Base-by-base conservation (phyloP, 1,284 basidiomycete genomes). In the Mycena sp. region DNA sequence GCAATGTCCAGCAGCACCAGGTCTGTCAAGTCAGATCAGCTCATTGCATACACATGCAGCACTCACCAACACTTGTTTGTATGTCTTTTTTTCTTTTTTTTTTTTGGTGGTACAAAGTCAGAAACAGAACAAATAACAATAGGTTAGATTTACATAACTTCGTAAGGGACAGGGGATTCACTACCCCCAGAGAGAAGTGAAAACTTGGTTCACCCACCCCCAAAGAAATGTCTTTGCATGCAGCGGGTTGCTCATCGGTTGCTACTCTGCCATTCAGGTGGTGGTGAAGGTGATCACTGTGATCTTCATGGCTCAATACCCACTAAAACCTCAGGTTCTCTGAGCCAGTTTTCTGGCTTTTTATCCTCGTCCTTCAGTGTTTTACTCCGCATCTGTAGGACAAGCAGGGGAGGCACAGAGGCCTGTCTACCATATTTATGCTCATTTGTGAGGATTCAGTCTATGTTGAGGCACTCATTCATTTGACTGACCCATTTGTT, bases 261-360 rank as follows among this genome's bases (percentile, higher is more conserved):
- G 25, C 54, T 29, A 6, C 43, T 41, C 6, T 43, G 19, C 6
- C 53, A 5, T 2, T 32, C 40, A 25, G 26, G 6, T 16, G 28
- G 38, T 2, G 38, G 40, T 19, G 48, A 30, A 12, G 57, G 48
- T 9, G 53, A 6, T 43, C 45, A n/a, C 6, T 14, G 25, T 21
- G 55, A 43, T 14, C 40, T 26, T 10, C 1, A 16, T 2, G 26
- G 17, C n/a, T 6, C 46, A 1, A 67, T 66, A 70, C 68, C 68
- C 69, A 68, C 69, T 70, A 70, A 66, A 70, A 70, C 69, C 69
- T 62, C 64, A 28, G 57, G 26, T 10, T 38, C 32, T 17, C 38
- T 57, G 0, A 63, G 45, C 65, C 68, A 70, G 32, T 67, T 46
- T 14, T 41, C 37, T 35, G 60, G 63, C 43, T 63, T 52, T 4